Conservation (phyloP, 176 grass and related monocot genomes). For the Olyra latifolia region DNA sequence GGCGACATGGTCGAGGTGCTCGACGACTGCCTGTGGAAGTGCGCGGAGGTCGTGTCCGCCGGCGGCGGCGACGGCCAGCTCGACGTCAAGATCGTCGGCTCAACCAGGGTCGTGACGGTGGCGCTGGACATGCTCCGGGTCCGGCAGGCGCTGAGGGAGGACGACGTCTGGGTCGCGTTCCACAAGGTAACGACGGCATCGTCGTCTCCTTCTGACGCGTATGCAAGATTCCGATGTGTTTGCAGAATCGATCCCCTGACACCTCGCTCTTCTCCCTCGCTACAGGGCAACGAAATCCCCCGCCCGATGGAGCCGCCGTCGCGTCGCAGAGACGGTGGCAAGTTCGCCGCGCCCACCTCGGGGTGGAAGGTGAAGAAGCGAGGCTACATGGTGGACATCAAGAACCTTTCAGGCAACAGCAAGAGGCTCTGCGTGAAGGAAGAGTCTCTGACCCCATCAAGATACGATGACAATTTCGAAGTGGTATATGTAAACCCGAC, state of each 20-base stretch:
- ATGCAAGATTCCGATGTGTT: not conserved
- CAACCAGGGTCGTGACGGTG: conserved; percentile 8
- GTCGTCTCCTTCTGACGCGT: not conserved
- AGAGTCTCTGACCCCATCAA: not conserved
- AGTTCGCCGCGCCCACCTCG: not conserved
- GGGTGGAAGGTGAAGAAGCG: conserved; percentile 18
- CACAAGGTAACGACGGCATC: conserved; percentile 43
- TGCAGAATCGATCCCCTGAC: not conserved
- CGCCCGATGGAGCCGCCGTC: not conserved
- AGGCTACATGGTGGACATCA: not conserved
- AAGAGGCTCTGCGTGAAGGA: conserved; percentile 18
- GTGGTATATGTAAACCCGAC: not conserved
- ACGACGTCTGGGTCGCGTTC: conserved; percentile 46
- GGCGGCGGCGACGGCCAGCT: conserved; percentile 21
- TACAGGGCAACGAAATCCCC: conserved; percentile 11
- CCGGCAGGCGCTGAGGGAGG: conserved; percentile 1
- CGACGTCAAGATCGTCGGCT: conserved; percentile 44
- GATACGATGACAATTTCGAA: not conserved
- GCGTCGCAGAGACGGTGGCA: not conserved
- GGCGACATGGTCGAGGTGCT: conserved; percentile 62
- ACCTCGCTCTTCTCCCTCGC: not conserved
- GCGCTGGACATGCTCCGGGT: conserved; percentile 1
- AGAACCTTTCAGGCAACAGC: not conserved
- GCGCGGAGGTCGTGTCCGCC: conserved; percentile 26
- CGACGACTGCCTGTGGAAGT: conserved; percentile 52